Evolutionary conservation across 2,329 filamentous ascomycete genomes (phyloP).

Genomic region (Chaetothyriales sp.): DNA sequence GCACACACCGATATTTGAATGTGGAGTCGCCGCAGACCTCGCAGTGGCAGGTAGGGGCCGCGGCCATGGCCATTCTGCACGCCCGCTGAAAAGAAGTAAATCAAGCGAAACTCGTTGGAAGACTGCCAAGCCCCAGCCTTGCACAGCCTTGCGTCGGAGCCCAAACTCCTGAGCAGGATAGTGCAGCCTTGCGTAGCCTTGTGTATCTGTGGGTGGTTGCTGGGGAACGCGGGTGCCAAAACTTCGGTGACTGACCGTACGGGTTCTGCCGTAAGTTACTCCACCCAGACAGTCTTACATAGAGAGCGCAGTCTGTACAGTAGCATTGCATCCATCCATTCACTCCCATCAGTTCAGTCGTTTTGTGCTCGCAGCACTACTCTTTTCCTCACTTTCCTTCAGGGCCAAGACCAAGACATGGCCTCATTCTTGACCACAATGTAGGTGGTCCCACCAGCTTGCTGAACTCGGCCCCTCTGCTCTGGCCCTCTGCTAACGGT

Average conservation of each 20-base stretch:
- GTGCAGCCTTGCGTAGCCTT: not conserved
- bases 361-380: not conserved
- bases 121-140: not conserved
- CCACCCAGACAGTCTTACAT: not conserved
- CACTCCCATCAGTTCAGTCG: not conserved
- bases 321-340: not conserved
- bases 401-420: constrained; percentile 19
- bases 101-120: not conserved
- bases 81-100: no score
- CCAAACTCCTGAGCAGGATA: not conserved
- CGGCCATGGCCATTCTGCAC: not conserved
- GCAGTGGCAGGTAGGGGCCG: not conserved
- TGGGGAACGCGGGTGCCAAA: not conserved
- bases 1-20: constrained; percentile 22
- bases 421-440: constrained; percentile 69
- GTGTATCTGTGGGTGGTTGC: not conserved
- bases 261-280: not conserved
- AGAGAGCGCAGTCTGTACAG: not conserved
- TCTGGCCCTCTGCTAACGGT: constrained; percentile 19
- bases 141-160: not conserved
- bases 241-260: not conserved
- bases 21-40: constrained; percentile 18
- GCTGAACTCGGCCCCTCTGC: constrained; percentile 17
- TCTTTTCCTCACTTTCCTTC: not conserved
- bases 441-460: constrained; percentile 40